Base-by-base conservation (phyloP, 371 early-diverging fungal species). In the Mortierella sp. region DNA sequence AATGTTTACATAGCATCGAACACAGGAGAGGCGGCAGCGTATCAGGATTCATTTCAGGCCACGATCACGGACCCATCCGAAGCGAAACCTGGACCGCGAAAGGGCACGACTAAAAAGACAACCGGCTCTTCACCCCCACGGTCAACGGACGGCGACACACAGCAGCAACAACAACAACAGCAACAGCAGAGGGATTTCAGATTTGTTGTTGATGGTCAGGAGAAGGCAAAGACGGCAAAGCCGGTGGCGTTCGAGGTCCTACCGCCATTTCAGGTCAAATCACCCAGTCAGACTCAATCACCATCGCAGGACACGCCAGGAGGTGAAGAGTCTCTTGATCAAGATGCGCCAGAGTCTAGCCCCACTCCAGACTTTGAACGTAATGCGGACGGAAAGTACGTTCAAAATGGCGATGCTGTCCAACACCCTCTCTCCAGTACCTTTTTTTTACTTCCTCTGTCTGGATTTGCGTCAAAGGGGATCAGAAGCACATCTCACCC, bases 381-480 rank as follows among this genome's bases (percentile, higher is more conserved):
- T 55, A 82, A 82, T 48, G 74, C 78, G 0, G 83, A 82, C 29
- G 83, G 83, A 77, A 82, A 82, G 83, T 82, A 78, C 16, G 83
- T 82, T 41, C 4, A 29, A 37, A 47, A 31, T 44, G 34, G 13
- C 64, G 16, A 10, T 22, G 22, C 41, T 66, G 16, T 48, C 26
- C 43, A 16, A 9, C 22, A 34, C 16, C 34, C 37, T 19, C 58
- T 34, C 31, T 73, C 63, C n/a, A n/a, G n/a, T n/a, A n/a, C n/a
- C 39, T 66, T 55, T 58, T 58, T 53, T 68, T 45, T 50, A 41
- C 7, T 50, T 63, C 22, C 41, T 61, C 66, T 1, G 65, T 29
- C 4, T 11, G 41, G 2, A 19, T 37, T 50, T 13, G 61, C 31
- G 61, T 47, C 71, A 58, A 64, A 71, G 31, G 39, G 44, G 55